A percentile compares a stretch with the other conserved stretches of the same genome.
Conservation (phyloP, 108 stramenopile genomes). For the Mediolabrus comicus region DNA sequence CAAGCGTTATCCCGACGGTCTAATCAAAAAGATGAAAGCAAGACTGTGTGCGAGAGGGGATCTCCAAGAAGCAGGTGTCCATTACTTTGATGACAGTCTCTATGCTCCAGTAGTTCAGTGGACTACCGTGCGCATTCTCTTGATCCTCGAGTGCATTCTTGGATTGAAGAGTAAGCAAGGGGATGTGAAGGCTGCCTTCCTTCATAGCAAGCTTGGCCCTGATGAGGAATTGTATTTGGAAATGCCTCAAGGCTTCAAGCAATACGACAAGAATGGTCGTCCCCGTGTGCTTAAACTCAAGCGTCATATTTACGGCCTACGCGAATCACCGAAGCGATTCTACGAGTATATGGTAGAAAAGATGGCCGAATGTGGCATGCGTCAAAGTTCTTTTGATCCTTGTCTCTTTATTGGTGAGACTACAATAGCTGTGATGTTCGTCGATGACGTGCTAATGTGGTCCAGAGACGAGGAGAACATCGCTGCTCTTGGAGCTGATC, state of each 20-base stretch:
- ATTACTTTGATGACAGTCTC: slow-evolving; percentile 51
- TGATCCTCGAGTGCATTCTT: slow-evolving; percentile 19
- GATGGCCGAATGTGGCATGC: not conserved
- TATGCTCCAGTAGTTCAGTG: slow-evolving; percentile 58
- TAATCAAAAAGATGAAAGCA: slow-evolving; percentile 56
- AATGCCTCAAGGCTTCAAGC: slow-evolving; percentile 28
- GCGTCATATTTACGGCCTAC: slow-evolving; percentile 30
- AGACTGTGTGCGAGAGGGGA: slow-evolving; percentile 59
- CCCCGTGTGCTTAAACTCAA: slow-evolving; percentile 19
- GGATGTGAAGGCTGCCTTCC: slow-evolving; percentile 42
- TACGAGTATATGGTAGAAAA: slow-evolving; percentile 9
- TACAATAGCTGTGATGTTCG: not conserved
- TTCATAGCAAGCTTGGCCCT: slow-evolving; percentile 32
- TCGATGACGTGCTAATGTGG: slow-evolving; percentile 31
- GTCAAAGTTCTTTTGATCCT: not conserved
- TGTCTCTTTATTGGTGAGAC: slow-evolving; percentile 21
- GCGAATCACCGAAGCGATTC: slow-evolving; percentile 10
- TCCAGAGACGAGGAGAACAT: slow-evolving; percentile 5
- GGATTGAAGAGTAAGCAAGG: slow-evolving; percentile 34
- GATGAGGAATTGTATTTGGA: slow-evolving; percentile 29
- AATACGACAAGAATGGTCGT: slow-evolving; percentile 19
- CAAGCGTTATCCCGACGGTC: slow-evolving; percentile 37
- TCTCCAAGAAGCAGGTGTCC: slow-evolving; percentile 55
- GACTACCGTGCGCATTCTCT: slow-evolving; percentile 41
- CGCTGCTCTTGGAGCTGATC: too few species aligned